A percentile compares a stretch with the other conserved stretches of the same genome.
These are phyloP conservation scores for Microdochium trichocladiopsis DNA, from an alignment of 2,329 filamentous ascomycete species.

Conservation along the genomic window DNA sequence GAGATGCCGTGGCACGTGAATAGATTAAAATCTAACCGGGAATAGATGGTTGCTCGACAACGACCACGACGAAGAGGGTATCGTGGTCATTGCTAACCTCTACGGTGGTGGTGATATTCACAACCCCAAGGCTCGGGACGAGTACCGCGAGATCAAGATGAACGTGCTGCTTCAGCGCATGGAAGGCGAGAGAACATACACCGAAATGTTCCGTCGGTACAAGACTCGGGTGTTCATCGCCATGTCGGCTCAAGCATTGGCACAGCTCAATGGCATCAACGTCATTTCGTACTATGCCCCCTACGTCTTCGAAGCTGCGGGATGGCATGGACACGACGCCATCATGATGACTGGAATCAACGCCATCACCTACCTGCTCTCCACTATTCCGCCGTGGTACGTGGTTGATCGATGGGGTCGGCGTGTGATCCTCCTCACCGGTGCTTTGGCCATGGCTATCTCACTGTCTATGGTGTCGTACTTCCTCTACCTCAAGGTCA, in stretches of 20 bases:
- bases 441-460: conserved; percentile 82
- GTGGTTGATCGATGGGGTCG: conserved; percentile 89
- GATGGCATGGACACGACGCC: conserved; percentile 86
- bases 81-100: conserved; percentile 95
- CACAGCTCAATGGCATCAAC: conserved; percentile 97
- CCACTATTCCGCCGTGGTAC: conserved; percentile 95
- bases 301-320: conserved; percentile 90
- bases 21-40: conserved; percentile 18
- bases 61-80: conserved; percentile 96
- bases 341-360: conserved; percentile 98
- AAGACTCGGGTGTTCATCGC: conserved; percentile 91
- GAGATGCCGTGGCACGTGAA: conserved; percentile 1
- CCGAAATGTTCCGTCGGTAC: conserved; percentile 93
- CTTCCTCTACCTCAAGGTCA: conserved; percentile 84
- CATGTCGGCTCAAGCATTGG: conserved; percentile 95
- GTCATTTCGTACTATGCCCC: conserved; percentile 99
- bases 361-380: conserved; percentile 79
- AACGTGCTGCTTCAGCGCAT: conserved; percentile 87
- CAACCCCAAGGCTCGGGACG: conserved; percentile 83
- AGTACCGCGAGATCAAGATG: conserved; percentile 99
- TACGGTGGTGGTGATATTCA: conserved; percentile 96
- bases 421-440: conserved; percentile 80
- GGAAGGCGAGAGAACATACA: conserved; percentile 87
- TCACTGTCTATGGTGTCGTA: conserved; percentile 88
- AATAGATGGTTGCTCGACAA: conserved; percentile 91